A percentile compares a stretch with the other conserved stretches of the same genome.
These are phyloP conservation scores for Hortaea werneckii DNA, from an alignment of 2,329 filamentous ascomycete species.

Conservation along the genomic window DNA sequence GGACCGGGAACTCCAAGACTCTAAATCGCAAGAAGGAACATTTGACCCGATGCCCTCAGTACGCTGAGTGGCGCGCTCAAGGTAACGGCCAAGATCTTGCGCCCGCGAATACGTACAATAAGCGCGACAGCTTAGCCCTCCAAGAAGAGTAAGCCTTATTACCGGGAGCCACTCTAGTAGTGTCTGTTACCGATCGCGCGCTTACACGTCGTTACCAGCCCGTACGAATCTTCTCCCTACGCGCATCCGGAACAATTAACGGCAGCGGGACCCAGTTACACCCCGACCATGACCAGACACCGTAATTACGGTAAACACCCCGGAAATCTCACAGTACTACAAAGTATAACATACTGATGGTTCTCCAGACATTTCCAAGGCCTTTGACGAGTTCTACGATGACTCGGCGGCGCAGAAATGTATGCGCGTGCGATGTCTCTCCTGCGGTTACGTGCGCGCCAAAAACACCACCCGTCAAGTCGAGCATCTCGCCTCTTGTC, in stretches of 20 bases:
- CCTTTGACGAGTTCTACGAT: slow-evolving; percentile 24
- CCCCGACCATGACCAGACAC: slow-evolving; percentile 14
- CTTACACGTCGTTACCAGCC: slow-evolving; percentile 1
- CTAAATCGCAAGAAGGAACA: slow-evolving; percentile 25
- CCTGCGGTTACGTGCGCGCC: slow-evolving; percentile 40
- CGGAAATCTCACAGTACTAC: no score
- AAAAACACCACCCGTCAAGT: slow-evolving; percentile 44
- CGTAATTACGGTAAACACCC: slow-evolving; percentile 11
- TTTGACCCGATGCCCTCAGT: slow-evolving; percentile 19
- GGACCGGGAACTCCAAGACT: slow-evolving; percentile 23
- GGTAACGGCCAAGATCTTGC: slow-evolving; percentile 25
- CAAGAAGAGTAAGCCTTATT: slow-evolving; percentile 12
- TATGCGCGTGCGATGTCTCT: slow-evolving; percentile 39
- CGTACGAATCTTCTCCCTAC: slow-evolving; percentile 6
- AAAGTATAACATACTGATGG: not conserved
- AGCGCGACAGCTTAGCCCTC: slow-evolving; percentile 11
- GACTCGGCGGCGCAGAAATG: slow-evolving; percentile 27
- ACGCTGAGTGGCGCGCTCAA: slow-evolving; percentile 19
- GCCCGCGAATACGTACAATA: slow-evolving; percentile 22
- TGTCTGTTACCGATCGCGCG: no score
- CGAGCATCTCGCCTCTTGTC: slow-evolving; percentile 39
- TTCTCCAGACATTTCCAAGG: slow-evolving; percentile 13
- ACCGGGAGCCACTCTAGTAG: no score
- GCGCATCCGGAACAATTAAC: slow-evolving; percentile 1
- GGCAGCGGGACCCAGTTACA: slow-evolving; percentile 5